Conservation (phyloP, 345 rosid species). For the Murraya paniculata region DNA sequence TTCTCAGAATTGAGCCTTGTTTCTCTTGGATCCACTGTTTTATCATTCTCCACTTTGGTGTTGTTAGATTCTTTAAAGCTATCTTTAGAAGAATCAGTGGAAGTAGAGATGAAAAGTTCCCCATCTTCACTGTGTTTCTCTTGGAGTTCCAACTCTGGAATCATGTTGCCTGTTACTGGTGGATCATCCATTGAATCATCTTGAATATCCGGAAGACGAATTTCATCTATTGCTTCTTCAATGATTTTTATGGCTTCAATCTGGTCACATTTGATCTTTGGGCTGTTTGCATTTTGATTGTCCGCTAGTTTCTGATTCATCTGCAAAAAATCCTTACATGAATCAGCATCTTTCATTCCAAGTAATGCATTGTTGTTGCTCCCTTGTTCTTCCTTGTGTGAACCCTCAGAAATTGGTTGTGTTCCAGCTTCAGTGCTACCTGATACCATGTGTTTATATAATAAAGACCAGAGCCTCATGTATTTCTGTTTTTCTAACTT, state of each 20-base stretch:
- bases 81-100: conserved; percentile 12
- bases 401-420: conserved; percentile 31
- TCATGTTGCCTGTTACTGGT: conserved; percentile 17
- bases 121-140: conserved; percentile 17
- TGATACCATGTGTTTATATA: conserved; percentile 75
- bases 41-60: conserved; percentile 17
- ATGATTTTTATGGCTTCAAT: conserved; percentile 77
- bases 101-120: conserved; percentile 17
- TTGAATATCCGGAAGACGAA: conserved; percentile 55
- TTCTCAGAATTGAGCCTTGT: conserved; percentile 3
- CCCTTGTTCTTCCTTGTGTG: conserved; percentile 23
- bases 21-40: conserved; percentile 14
- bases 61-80: conserved; percentile 22
- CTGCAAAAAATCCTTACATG: conserved; percentile 4
- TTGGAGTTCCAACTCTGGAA: conserved; percentile 22
- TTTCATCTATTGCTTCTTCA: conserved; percentile 84
- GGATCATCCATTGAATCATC: conserved; percentile 37
- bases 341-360: conserved; percentile 14
- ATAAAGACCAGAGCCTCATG: conserved; percentile 60
- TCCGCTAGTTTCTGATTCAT: conserved; percentile 19
- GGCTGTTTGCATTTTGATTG: conserved; percentile 25
- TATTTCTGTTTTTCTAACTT: conserved; percentile 53
- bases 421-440: conserved; percentile 39
- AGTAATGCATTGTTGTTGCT: conserved; percentile 22
- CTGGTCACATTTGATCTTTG: conserved; percentile 36